A percentile compares a stretch with the other conserved stretches of the same genome.
These are phyloP conservation scores for Achaetomium macrosporum DNA, from an alignment of 2,329 filamentous ascomycete species.

Conservation along the genomic window DNA sequence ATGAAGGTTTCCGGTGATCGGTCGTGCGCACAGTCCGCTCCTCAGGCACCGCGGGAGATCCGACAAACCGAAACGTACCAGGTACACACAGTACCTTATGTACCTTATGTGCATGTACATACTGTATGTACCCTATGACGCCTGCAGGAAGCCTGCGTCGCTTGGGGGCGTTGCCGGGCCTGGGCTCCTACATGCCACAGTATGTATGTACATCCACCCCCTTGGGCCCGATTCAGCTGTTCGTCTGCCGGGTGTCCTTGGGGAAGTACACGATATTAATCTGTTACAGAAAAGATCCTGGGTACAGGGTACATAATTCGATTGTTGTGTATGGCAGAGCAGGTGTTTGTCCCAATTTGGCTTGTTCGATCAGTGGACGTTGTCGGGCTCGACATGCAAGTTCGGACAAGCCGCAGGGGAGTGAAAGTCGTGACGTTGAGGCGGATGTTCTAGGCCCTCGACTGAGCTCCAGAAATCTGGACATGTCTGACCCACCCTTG, in stretches of 20 bases:
- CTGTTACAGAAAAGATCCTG: too few relatives aligned
- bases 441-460: slow-evolving; percentile 17
- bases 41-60: slow-evolving; percentile 1
- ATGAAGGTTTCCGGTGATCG: slow-evolving; percentile 5
- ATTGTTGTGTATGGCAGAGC: too few relatives aligned
- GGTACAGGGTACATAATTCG: too few relatives aligned
- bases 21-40: background rate
- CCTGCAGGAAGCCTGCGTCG: slow-evolving; percentile 18
- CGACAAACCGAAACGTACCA: slow-evolving; percentile 16
- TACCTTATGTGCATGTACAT: too few relatives aligned
- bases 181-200: too few relatives aligned
- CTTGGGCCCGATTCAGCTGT: too few relatives aligned
- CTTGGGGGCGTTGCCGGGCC: slow-evolving; percentile 7
- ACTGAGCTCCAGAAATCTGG: slow-evolving; percentile 15
- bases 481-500: background rate
- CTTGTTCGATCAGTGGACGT: background rate
- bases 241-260: too few relatives aligned
- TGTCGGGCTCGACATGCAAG: background rate
- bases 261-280: too few relatives aligned
- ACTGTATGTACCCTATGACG: slow-evolving; percentile 5
- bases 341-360: background rate
- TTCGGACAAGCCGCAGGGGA: background rate
- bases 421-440: slow-evolving; percentile 7
- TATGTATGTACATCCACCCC: too few relatives aligned
- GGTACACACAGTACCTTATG: too few relatives aligned